These are phyloP conservation scores for Naganishia liquefaciens DNA, from an alignment of 1,284 basidiomycete species.

Conservation along the genomic window DNA sequence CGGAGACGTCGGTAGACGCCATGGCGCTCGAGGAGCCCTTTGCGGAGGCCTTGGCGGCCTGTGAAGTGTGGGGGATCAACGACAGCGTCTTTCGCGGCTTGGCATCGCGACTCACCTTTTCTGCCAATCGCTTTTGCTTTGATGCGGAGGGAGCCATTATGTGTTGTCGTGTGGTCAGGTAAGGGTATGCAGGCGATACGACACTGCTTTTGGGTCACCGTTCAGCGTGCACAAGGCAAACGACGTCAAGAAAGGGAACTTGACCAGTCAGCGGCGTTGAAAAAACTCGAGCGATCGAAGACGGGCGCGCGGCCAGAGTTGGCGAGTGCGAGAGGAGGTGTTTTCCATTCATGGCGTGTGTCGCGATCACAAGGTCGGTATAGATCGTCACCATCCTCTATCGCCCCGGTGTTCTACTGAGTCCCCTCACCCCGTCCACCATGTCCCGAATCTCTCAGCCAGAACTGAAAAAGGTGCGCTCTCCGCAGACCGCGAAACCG, in stretches of 20 bases:
- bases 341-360: too few relatives aligned
- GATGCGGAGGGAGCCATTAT: conserved; percentile 55
- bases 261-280: conserved; percentile 18
- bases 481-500: conserved; percentile 27
- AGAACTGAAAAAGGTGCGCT: conserved; percentile 85
- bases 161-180: conserved; percentile 7
- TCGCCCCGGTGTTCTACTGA: neutral
- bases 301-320: conserved; percentile 15
- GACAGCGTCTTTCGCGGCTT: neutral
- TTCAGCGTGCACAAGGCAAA: neutral
- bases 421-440: conserved; percentile 30
- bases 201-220: conserved; percentile 8
- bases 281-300: conserved; percentile 9
- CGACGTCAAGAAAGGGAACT: neutral
- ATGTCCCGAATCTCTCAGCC: conserved; percentile 92
- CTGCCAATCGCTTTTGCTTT: conserved; percentile 58
- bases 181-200: conserved; percentile 7
- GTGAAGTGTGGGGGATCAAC: neutral
- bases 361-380: neutral
- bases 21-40: conserved; percentile 50
- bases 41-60: conserved; percentile 47
- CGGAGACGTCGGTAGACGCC: conserved; percentile 60
- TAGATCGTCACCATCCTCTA: neutral
- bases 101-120: conserved; percentile 31
- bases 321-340: neutral